phyloP scores from a whole-genome alignment of 306 rosid species.

The Lathyrus aphaca region DNA sequence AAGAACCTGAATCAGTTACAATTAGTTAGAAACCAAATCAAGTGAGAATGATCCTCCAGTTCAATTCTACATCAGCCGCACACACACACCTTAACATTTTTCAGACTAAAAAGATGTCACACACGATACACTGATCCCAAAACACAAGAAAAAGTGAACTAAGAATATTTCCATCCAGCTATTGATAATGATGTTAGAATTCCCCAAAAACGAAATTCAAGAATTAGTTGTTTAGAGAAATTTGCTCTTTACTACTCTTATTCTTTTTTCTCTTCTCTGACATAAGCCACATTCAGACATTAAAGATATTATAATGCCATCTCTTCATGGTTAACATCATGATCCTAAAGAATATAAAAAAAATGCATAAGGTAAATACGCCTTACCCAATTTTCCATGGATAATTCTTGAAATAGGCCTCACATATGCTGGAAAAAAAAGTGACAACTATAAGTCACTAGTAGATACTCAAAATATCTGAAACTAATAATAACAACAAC shows the following conservation, averaged over 20 bases:
- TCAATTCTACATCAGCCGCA: background rate
- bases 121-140: slow-evolving; percentile 2
- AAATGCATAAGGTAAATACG: slow-evolving; percentile 19
- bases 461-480: slow-evolving; percentile 1
- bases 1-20: too few species aligned
- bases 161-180: slow-evolving; percentile 18
- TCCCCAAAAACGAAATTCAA: background rate
- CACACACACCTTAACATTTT: background rate
- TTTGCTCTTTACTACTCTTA: background rate
- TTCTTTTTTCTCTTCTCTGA: slow-evolving; percentile 10
- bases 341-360: slow-evolving; percentile 33
- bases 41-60: slow-evolving; percentile 5
- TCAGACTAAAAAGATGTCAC: background rate
- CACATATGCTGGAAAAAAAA: slow-evolving; percentile 70
- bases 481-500: background rate
- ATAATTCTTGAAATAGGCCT: slow-evolving; percentile 93
- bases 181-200: slow-evolving; percentile 4
- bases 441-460: slow-evolving; percentile 30
- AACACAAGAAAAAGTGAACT: slow-evolving; percentile 8
- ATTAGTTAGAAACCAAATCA: slow-evolving; percentile 25
- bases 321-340: slow-evolving; percentile 4
- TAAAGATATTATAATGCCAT: slow-evolving; percentile 18
- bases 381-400: slow-evolving; percentile 82
- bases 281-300: slow-evolving; percentile 12
- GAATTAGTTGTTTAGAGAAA: background rate